phyloP scores from a whole-genome alignment of 2,329 filamentous ascomycete genomes.

The Claviceps arundinis region DNA sequence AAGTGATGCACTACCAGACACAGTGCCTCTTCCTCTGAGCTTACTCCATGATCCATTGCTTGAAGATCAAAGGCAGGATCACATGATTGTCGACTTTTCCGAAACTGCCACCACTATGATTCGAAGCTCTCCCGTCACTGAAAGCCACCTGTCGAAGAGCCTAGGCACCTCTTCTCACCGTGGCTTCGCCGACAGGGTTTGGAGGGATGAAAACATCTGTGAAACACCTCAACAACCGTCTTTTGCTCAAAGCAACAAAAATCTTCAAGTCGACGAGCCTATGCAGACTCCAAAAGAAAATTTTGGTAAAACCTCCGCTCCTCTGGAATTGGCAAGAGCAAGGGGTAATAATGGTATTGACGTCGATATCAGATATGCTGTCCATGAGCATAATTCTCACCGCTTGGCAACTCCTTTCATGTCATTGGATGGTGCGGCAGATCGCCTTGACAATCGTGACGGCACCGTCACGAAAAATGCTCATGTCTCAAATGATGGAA shows the following conservation, averaged over 20 bases:
- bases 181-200: neutral
- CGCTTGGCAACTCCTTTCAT: neutral
- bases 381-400: neutral
- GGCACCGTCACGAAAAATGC: neutral
- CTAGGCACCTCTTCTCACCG: constrained; percentile 2
- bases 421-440: neutral
- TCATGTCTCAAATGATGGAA: neutral
- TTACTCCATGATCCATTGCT: neutral
- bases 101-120: constrained; percentile 21
- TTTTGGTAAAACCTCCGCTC: too few species aligned
- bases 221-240: neutral
- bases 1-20: constrained; percentile 17
- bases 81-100: constrained; percentile 17
- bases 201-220: neutral
- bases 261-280: neutral
- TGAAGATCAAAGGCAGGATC: neutral
- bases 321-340: neutral
- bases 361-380: neutral
- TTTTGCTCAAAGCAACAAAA: neutral
- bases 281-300: neutral
- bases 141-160: constrained; percentile 3
- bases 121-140: constrained; percentile 18
- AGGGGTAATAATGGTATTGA: neutral
- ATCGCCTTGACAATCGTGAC: neutral
- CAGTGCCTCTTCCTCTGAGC: constrained; percentile 14